A percentile compares a stretch with the other conserved stretches of the same genome.
These are phyloP conservation scores for Pseudonitzschia delicatissima DNA, from an alignment of 108 stramenopile genomes.

Conservation along the genomic window DNA sequence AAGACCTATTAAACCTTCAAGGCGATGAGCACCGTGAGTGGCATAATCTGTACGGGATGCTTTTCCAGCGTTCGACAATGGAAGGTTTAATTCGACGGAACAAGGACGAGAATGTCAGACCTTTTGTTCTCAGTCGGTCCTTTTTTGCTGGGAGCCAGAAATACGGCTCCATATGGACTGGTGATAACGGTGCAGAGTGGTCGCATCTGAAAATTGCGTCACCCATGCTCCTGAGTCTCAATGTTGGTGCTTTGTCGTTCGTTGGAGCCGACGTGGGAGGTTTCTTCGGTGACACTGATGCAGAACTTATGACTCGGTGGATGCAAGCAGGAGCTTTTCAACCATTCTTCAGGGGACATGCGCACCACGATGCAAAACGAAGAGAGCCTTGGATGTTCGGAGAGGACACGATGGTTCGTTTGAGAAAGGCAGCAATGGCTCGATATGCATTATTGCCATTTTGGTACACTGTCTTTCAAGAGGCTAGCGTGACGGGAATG, in stretches of 20 bases:
- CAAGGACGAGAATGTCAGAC: conserved; percentile 70
- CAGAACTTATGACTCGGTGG: conserved; percentile 98
- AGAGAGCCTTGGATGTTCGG: conserved; percentile 99
- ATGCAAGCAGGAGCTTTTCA: conserved; percentile 97
- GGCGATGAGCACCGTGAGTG: conserved; percentile 98
- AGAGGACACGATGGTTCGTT: conserved; percentile 78
- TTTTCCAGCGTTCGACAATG: conserved; percentile 94
- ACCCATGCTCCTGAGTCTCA: conserved; percentile 95
- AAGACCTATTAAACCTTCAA: conserved; percentile 82
- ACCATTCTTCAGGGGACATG: conserved; percentile 99
- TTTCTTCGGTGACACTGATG: conserved; percentile 95
- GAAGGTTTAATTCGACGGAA: conserved; percentile 86
- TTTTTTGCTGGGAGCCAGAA: conserved; percentile 97
- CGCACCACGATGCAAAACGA: conserved; percentile 97
- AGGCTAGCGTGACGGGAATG: conserved; percentile 84
- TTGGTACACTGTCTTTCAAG: conserved; percentile 95
- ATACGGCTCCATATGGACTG: conserved; percentile 99
- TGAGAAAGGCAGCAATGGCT: conserved; percentile 85
- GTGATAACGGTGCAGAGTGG: conserved; percentile 97
- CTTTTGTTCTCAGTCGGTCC: conserved; percentile 94
- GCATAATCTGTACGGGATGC: conserved; percentile 99
- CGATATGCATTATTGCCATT: conserved; percentile 96
- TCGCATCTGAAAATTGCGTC: conserved; percentile 87
- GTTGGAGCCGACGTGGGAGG: conserved; percentile 99
- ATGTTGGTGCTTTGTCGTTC: conserved; percentile 91